Conservation (phyloP, 2,329 filamentous ascomycete genomes). For the Fusarium fracticaudum region DNA sequence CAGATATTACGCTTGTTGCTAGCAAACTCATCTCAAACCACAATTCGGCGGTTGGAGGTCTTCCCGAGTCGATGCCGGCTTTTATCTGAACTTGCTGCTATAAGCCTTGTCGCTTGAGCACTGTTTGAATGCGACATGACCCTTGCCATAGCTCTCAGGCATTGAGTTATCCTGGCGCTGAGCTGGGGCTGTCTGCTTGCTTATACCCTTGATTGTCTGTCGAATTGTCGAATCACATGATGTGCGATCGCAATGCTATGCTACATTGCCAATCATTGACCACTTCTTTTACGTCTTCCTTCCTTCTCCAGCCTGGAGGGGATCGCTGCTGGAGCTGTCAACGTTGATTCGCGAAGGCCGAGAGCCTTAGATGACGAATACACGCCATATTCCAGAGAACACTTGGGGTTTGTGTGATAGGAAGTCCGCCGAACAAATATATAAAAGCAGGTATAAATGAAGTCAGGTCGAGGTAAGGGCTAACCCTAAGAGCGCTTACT, state of each 20-base stretch:
- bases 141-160: background rate
- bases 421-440: too few relatives aligned
- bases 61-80: background rate
- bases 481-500: too few relatives aligned
- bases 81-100: background rate
- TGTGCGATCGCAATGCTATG: background rate
- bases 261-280: background rate
- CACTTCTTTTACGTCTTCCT: background rate
- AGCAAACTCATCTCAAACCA: background rate
- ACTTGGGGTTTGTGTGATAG: too few relatives aligned
- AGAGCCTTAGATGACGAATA: too few relatives aligned
- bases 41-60: background rate
- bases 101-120: background rate
- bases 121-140: background rate
- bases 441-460: background rate
- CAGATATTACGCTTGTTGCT: background rate
- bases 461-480: background rate
- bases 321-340: background rate
- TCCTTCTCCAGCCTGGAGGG: background rate
- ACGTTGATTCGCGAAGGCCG: background rate
- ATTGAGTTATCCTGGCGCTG: too few relatives aligned
- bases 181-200: background rate
- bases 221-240: background rate
- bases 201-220: background rate
- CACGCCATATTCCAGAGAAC: background rate